Evolutionary conservation across 495 filamentous ascomycete species (phyloP).

Genomic region (Lasiosphaeria miniovina): DNA sequence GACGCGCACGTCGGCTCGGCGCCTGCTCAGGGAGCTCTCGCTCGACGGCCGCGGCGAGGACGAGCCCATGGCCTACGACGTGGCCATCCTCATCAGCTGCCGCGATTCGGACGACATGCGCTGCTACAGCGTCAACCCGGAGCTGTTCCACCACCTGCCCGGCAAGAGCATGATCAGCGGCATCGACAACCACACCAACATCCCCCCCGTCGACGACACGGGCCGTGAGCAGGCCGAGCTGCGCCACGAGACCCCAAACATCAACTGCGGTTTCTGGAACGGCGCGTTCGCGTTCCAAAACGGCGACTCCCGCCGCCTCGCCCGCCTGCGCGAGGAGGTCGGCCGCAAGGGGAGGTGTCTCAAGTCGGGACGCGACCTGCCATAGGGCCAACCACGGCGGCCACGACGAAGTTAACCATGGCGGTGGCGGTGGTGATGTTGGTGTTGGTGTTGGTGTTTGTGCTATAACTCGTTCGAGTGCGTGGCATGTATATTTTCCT

Average conservation of each 20-base stretch:
- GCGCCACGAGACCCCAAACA: constrained; percentile 19
- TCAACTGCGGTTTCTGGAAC: constrained; percentile 17
- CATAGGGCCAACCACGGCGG: background rate
- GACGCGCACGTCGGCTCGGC: constrained; percentile 24
- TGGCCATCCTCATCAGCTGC: constrained; percentile 19
- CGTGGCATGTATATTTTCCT: too few species aligned
- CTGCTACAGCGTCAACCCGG: constrained; percentile 18
- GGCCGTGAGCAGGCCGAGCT: constrained; percentile 13
- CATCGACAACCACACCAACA: constrained; percentile 13
- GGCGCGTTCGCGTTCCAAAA: constrained; percentile 12
- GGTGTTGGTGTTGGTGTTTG: too few species aligned
- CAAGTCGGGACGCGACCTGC: constrained; percentile 12
- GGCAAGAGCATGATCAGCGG: constrained; percentile 20
- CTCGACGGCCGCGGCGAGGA: constrained; percentile 15
- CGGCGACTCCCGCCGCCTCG: constrained; percentile 8
- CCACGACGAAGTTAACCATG: too few species aligned
- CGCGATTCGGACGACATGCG: constrained; percentile 9
- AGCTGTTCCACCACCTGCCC: constrained; percentile 20
- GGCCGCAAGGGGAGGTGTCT: constrained; percentile 17
- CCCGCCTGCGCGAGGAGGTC: constrained; percentile 12
- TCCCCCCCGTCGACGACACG: constrained; percentile 16
- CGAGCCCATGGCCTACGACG: constrained; percentile 27
- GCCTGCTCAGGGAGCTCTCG: constrained; percentile 28
- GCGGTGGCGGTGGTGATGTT: too few species aligned
- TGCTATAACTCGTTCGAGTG: too few species aligned